A percentile compares a stretch with the other conserved stretches of the same genome.
phyloP scores from a whole-genome alignment of 2,329 filamentous ascomycete genomes.

The Microthyrium microscopicum region DNA sequence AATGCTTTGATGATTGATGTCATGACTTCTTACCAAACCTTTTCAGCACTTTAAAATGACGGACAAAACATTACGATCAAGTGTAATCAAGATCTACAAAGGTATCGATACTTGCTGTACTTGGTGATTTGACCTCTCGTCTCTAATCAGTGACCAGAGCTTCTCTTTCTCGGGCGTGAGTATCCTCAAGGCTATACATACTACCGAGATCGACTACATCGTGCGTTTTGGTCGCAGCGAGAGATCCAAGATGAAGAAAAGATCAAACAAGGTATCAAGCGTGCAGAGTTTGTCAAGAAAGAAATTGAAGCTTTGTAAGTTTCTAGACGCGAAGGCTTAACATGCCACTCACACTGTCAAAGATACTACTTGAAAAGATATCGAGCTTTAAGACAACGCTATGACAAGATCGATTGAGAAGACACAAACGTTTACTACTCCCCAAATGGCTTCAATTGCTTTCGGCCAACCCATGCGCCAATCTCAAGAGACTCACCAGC shows the following conservation, averaged over 20 bases:
- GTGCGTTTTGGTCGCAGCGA: slow-evolving; percentile 66
- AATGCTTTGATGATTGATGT: too few species aligned
- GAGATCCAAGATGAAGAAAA: slow-evolving; percentile 52
- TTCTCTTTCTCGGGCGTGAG: slow-evolving; percentile 67
- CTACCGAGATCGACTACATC: slow-evolving; percentile 66
- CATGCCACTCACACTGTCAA: slow-evolving; percentile 9
- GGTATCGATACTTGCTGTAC: slow-evolving; percentile 31
- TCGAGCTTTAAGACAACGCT: slow-evolving; percentile 66
- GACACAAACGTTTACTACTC: slow-evolving; percentile 4
- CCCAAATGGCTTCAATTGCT: background rate
- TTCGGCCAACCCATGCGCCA: background rate
- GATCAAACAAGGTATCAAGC: slow-evolving; percentile 58
- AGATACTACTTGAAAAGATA: slow-evolving; percentile 91
- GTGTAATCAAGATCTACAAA: slow-evolving; percentile 83
- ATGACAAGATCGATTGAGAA: slow-evolving; percentile 30
- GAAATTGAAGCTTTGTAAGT: slow-evolving; percentile 87
- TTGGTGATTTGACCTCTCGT: background rate
- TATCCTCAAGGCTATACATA: slow-evolving; percentile 77
- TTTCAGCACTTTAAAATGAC: too few species aligned
- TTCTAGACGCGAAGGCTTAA: background rate
- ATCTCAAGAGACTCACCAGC: background rate
- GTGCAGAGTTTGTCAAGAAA: slow-evolving; percentile 82
- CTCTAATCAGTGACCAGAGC: slow-evolving; percentile 36
- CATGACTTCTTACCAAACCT: too few species aligned
- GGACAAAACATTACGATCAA: slow-evolving; percentile 47